Evolutionary conservation across 345 rosid species (phyloP), one percentile per base, ranked within the genome.

Genomic region (Brassica rapa): DNA sequence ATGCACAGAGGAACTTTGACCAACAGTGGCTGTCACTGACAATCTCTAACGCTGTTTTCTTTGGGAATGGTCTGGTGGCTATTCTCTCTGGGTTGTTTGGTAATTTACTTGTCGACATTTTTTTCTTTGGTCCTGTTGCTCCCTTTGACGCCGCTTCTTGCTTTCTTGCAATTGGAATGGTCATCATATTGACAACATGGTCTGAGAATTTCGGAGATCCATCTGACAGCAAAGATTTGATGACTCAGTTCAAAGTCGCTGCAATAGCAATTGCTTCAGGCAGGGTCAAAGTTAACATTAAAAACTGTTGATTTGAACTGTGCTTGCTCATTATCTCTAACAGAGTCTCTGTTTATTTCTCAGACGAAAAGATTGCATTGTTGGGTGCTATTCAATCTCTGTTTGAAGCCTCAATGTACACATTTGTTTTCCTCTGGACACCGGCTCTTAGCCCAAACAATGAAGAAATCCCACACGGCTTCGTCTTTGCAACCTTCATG

Each of bases 391-490:
- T 94, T 66, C 98, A 94, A 79, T 94, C 98, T 43, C 84, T 94
- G 62, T 94, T 94, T 84, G 98, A 94, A 85, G 97, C 97, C 66
- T 94, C 98, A 3, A 94, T 94, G 98, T 94, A 94, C 82, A 94
- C 98, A 74, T 94, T 94, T 68, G 98, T 94, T 59, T 94, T 94
- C 88, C 95, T 94, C 16, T 94, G 98, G 98, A 92, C 98, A 63
- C 97, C 97, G 71, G 95, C 97, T 64, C 82, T 94, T 68, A 90
- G 97, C 85, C 97, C 98, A 59, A 89, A 86, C 71, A 91, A 86
- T 0, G 97, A 94, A 84, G 95, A 94, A 0, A 92, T 94, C 68
- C 98, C 98, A 76, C 97, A 94, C 64, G 98, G 97, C 77, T 94
- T 94, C 75, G 91, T 94, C 81, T 94, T 94, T 77, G 97, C 98